These are phyloP conservation scores for Hymenoscyphus repandus DNA, from an alignment of 2,329 filamentous ascomycete species.

Conservation along the genomic window DNA sequence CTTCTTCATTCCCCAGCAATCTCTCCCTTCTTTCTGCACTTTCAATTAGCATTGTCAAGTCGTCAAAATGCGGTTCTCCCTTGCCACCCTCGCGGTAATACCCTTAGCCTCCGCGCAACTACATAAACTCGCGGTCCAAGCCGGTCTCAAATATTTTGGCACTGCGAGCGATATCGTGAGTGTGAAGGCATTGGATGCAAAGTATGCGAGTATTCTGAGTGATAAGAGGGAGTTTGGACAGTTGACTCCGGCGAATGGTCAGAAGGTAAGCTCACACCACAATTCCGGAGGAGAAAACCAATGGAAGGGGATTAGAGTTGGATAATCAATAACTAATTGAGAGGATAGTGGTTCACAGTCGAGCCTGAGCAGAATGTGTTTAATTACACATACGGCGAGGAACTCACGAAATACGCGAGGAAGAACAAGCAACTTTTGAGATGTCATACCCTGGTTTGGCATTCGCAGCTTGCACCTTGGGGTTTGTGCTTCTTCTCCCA, in stretches of 20 bases:
- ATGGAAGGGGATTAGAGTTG: neutral
- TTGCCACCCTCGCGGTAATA: neutral
- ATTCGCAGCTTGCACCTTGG: conserved; percentile 50
- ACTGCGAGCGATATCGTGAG: conserved; percentile 55
- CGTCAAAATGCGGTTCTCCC: neutral
- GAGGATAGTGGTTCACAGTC: conserved; percentile 46
- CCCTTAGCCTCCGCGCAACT: conserved; percentile 34
- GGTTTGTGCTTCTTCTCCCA: conserved; percentile 29
- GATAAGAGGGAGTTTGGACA: conserved; percentile 56
- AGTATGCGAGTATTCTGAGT: conserved; percentile 51
- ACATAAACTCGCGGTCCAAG: conserved; percentile 47
- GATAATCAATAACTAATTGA: neutral
- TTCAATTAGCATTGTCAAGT: neutral
- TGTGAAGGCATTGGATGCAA: conserved; percentile 39
- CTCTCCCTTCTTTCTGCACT: neutral
- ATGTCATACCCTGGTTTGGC: conserved; percentile 56
- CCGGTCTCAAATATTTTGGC: conserved; percentile 50
- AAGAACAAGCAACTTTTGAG: conserved; percentile 48
- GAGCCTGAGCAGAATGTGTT: conserved; percentile 54
- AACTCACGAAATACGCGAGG: conserved; percentile 43
- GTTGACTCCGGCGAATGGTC: conserved; percentile 58
- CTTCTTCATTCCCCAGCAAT: neutral
- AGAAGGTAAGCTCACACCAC: conserved; percentile 35
- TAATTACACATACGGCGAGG: conserved; percentile 52
- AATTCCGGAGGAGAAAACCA: neutral